Evolutionary conservation across 1,284 basidiomycete genomes (phyloP).

Genomic region (Leccinum fallax): DNA sequence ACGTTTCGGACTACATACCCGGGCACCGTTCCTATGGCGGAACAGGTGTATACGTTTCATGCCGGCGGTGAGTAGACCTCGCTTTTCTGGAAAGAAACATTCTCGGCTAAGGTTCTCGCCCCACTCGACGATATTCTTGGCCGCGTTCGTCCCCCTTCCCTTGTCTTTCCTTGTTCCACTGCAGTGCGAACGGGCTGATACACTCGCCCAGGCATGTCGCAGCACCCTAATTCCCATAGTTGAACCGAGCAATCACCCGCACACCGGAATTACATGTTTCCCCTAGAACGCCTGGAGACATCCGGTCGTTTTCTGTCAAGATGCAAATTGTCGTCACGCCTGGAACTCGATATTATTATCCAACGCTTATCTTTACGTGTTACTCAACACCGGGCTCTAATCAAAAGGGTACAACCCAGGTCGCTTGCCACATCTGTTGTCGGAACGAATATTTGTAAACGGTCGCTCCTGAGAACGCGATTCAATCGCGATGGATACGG

Average conservation of each 20-base stretch:
- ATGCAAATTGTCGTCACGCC: constrained; percentile 11
- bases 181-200: neutral
- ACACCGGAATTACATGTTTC: neutral
- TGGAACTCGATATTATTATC: constrained; percentile 1
- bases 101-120: constrained; percentile 7
- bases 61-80: neutral
- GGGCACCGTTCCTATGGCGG: neutral
- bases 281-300: neutral
- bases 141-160: neutral
- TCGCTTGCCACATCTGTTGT: constrained; percentile 13
- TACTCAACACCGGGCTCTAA: neutral
- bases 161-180: constrained; percentile 1
- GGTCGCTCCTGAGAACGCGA: constrained; percentile 3
- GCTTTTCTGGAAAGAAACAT: constrained; percentile 4
- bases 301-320: neutral
- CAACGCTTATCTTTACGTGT: constrained; percentile 6
- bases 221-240: constrained; percentile 2
- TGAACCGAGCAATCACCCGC: neutral
- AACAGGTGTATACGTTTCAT: neutral
- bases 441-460: neutral
- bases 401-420: constrained; percentile 6
- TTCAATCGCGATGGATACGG: constrained; percentile 21
- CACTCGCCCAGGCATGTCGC: neutral
- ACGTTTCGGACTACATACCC: neutral
- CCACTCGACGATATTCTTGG: constrained; percentile 3